Conservation (phyloP, 345 rosid genomes). For the Angophora floribunda region DNA sequence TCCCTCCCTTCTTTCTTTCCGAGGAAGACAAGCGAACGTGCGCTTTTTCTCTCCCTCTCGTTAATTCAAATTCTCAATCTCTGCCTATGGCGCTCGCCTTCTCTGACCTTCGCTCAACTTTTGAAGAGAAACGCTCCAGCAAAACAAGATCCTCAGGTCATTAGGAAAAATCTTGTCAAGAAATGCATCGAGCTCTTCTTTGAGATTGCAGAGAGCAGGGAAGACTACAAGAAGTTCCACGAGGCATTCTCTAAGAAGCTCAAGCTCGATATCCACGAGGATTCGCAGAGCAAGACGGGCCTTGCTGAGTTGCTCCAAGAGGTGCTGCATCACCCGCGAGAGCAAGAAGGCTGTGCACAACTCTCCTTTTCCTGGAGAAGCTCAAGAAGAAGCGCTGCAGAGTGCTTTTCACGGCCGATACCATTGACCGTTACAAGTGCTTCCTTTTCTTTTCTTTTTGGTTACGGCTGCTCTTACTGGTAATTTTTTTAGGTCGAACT, state of each 20-base stretch:
- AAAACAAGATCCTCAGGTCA: constrained; percentile 83
- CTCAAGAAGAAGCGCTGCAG: constrained; percentile 73
- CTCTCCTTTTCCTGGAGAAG: constrained; percentile 80
- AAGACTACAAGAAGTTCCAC: constrained; percentile 75
- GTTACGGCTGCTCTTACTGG: neutral
- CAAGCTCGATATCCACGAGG: constrained; percentile 84
- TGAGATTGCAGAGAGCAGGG: constrained; percentile 48
- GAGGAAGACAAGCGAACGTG: no score
- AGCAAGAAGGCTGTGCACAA: constrained; percentile 87
- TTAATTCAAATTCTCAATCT: no score
- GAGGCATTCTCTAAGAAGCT: constrained; percentile 83
- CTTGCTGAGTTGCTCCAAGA: constrained; percentile 78
- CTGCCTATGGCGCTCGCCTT: no score
- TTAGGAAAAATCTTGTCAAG: constrained; percentile 83
- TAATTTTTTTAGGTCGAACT: no score
- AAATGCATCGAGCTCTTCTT: constrained; percentile 57
- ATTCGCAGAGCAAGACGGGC: constrained; percentile 60
- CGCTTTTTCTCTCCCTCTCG: no score
- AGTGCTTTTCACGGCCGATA: constrained; percentile 74
- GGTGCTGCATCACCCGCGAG: constrained; percentile 81
- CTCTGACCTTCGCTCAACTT: constrained; percentile 34
- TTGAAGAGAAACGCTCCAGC: constrained; percentile 66
- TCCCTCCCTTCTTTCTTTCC: no score
- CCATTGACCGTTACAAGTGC: constrained; percentile 15
- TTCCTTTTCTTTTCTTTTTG: neutral